Conservation (phyloP, 208 protist species). For the Wallacemonas sp. region DNA sequence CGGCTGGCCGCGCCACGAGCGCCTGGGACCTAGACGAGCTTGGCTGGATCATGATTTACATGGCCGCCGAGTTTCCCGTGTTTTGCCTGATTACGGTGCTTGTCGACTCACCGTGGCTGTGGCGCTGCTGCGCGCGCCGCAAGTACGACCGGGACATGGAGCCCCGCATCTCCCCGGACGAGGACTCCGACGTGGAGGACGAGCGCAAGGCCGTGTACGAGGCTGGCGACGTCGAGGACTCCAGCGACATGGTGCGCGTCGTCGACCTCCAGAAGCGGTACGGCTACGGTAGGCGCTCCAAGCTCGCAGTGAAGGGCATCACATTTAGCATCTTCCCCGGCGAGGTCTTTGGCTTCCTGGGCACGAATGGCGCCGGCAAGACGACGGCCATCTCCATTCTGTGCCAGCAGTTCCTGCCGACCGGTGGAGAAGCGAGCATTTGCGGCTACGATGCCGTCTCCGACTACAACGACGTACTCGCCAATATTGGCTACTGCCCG, state of each 20-base stretch:
- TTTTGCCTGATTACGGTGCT: slow-evolving; percentile 40
- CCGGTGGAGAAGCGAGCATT: slow-evolving; percentile 38
- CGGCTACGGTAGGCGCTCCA: slow-evolving; percentile 32
- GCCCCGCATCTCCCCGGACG: slow-evolving; percentile 10
- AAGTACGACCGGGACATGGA: slow-evolving; percentile 20
- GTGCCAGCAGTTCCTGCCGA: slow-evolving; percentile 54
- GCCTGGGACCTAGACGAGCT: slow-evolving; percentile 29
- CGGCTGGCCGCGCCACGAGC: slow-evolving; percentile 15
- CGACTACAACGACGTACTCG: slow-evolving; percentile 42
- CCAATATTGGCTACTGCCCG: slow-evolving; percentile 84
- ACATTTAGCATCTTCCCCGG: slow-evolving; percentile 48
- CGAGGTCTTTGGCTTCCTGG: slow-evolving; percentile 76
- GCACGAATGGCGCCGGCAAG: slow-evolving; percentile 80
- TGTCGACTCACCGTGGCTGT: slow-evolving; percentile 40
- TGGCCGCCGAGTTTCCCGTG: slow-evolving; percentile 36
- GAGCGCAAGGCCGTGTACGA: slow-evolving; percentile 46
- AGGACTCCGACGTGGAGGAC: slow-evolving; percentile 59
- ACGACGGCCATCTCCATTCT: slow-evolving; percentile 72
- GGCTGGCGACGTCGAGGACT: slow-evolving; percentile 18
- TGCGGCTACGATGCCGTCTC: slow-evolving; percentile 55
- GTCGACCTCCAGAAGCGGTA: slow-evolving; percentile 47
- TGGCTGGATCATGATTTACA: slow-evolving; percentile 41
- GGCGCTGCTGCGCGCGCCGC: slow-evolving; percentile 18
- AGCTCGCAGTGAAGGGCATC: slow-evolving; percentile 43
- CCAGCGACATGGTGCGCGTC: slow-evolving; percentile 44